Evolutionary conservation across 371 early-diverging fungal genomes (phyloP), one percentile per base, ranked within the genome.

Genomic region (Zopfochytrium polystomum): DNA sequence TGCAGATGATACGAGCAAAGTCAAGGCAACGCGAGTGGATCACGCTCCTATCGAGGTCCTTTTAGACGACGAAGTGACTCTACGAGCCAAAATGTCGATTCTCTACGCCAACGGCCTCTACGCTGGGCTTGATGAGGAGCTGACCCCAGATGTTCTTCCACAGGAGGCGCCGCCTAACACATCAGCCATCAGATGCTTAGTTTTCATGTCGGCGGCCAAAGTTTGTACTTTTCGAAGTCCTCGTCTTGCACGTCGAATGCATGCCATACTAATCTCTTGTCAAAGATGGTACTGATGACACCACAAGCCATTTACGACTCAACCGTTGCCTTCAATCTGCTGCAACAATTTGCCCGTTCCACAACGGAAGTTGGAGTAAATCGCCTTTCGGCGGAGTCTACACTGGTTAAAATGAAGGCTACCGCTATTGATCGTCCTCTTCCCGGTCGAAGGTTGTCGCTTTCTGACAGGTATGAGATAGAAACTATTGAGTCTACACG

Each of bases 71-170:
- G 25, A 35, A 27, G 20, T 34, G 42, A 57, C 66, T 27, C 34
- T 73, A 46, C 29, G 71, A 22, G 26, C 52, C 15, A 78, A 69
- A 56, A 62, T 67, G 62, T 43, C 60, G 6, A 44, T 52, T 1
- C 60, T 62, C 22, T 76, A 53, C 60, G 56, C 53, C 3, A 43
- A 53, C 35, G 44, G 63, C 27, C 34, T 69, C 53, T 55, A 45
- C 49, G 52, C 62, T 27, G 22, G 42, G 9, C 20, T 61, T 30
- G 4, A 29, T 13, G 32, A 57, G 3, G 26, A 5, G 47, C 47
- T 18, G 15, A 52, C 27, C 5, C 3, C 55, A 54, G 55, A n/a
- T 5, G 9, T 35, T 3, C 43, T 44, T 11, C 32, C 32, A 6
- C 6, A 6, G n/a, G 23, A 52, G 5, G 42, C 42, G 11, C 42